Evolutionary conservation across 192 early-diverging fungal species (phyloP).

Genomic region (Radiomyces spectabilis): DNA sequence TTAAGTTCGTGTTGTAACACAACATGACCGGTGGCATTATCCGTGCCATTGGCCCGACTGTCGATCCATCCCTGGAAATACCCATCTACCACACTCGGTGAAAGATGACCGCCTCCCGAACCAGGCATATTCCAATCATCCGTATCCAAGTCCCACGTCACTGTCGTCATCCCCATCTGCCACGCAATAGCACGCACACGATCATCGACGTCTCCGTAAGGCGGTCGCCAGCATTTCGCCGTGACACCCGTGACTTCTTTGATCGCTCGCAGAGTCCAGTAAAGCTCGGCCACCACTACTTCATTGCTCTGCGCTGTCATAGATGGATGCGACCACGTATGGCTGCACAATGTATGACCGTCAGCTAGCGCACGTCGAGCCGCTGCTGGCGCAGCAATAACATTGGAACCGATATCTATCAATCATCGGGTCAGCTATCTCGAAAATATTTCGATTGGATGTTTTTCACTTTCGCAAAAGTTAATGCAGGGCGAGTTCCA

Average conservation of each 20-base stretch:
- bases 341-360: slow-evolving; percentile 56
- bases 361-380: slow-evolving; percentile 22
- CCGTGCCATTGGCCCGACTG: background rate
- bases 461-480: background rate
- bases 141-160: slow-evolving; percentile 25
- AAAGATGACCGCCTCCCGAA: slow-evolving; percentile 15
- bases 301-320: slow-evolving; percentile 39
- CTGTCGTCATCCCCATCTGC: slow-evolving; percentile 38
- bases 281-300: slow-evolving; percentile 53
- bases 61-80: slow-evolving; percentile 27
- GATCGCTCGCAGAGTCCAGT: slow-evolving; percentile 42
- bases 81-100: slow-evolving; percentile 11
- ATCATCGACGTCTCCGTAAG: slow-evolving; percentile 51
- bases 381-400: slow-evolving; percentile 24
- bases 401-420: slow-evolving; percentile 30
- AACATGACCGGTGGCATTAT: slow-evolving; percentile 22
- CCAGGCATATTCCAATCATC: slow-evolving; percentile 36
- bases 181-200: slow-evolving; percentile 43
- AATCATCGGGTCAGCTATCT: background rate
- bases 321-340: slow-evolving; percentile 49
- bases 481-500: too few species aligned
- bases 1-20: slow-evolving; percentile 35
- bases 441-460: background rate
- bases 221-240: slow-evolving; percentile 44
- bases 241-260: slow-evolving; percentile 33